Conservation (phyloP, 2,329 filamentous ascomycete genomes). For the Diplodia mutila region DNA sequence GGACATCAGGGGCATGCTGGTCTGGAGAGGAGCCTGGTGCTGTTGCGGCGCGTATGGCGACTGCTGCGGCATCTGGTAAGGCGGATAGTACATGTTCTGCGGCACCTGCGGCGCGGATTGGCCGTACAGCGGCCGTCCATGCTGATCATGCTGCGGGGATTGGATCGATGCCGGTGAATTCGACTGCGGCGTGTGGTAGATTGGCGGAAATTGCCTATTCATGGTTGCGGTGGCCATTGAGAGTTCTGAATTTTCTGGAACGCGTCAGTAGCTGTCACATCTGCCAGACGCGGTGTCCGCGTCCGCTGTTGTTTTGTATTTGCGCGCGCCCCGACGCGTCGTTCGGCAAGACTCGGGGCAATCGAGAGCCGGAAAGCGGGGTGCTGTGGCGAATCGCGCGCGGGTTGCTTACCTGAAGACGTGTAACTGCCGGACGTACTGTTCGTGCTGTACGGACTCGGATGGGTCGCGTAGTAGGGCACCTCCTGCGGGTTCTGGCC, state of each 20-base stretch:
- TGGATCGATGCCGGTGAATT: slow-evolving; percentile 93
- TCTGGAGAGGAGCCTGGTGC: slow-evolving; percentile 51
- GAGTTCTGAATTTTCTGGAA: slow-evolving; percentile 71
- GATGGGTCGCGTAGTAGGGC: slow-evolving; percentile 69
- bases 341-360: background rate
- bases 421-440: slow-evolving; percentile 83
- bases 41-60: slow-evolving; percentile 62
- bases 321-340: slow-evolving; percentile 16
- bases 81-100: slow-evolving; percentile 85
- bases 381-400: background rate
- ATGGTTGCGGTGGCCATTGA: slow-evolving; percentile 68
- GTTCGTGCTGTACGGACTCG: slow-evolving; percentile 81
- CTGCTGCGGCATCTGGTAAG: slow-evolving; percentile 59
- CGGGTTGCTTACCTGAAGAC: slow-evolving; percentile 59
- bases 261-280: slow-evolving; percentile 53
- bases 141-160: slow-evolving; percentile 89
- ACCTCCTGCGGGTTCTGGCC: slow-evolving; percentile 69
- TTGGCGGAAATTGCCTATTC: slow-evolving; percentile 78
- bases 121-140: slow-evolving; percentile 79
- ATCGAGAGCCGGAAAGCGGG: background rate
- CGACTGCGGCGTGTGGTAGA: slow-evolving; percentile 94
- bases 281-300: background rate
- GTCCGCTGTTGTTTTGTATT: background rate
- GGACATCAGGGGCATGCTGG: slow-evolving; percentile 57
- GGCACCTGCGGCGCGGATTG: slow-evolving; percentile 78